These are phyloP conservation scores for Cyberlindnera sargentensis DNA, from an alignment of 805 yeast species.

Conservation along the genomic window DNA sequence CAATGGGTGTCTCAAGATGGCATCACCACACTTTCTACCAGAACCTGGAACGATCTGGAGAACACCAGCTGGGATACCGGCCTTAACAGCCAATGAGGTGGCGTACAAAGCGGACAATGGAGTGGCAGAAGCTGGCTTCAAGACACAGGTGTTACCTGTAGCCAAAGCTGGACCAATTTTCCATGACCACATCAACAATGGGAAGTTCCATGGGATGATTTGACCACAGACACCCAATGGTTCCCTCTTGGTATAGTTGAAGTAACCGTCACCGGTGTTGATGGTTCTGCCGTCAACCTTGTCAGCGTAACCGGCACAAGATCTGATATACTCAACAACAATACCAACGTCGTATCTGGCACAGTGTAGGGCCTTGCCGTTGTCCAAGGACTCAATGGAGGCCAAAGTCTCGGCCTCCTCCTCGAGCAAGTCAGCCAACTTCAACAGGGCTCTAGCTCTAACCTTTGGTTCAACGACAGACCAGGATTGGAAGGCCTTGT, in stretches of 20 bases:
- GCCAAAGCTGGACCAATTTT: constrained; percentile 82
- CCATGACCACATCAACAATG: constrained; percentile 82
- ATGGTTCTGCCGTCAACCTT: constrained; percentile 52
- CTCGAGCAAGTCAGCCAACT: constrained; percentile 76
- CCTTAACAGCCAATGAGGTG: constrained; percentile 57
- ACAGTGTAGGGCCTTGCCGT: constrained; percentile 75
- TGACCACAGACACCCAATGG: constrained; percentile 88
- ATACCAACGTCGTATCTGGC: constrained; percentile 73
- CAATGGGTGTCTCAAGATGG: constrained; percentile 59
- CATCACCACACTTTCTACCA: constrained; percentile 70
- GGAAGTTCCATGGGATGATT: constrained; percentile 92
- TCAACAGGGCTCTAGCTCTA: constrained; percentile 55
- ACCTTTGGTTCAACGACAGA: constrained; percentile 56
- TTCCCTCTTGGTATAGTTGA: constrained; percentile 64
- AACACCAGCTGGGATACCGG: constrained; percentile 81
- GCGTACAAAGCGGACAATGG: constrained; percentile 75
- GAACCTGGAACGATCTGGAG: constrained; percentile 74
- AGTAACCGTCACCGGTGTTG: constrained; percentile 57
- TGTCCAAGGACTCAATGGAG: constrained; percentile 78
- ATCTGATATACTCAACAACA: constrained; percentile 64
- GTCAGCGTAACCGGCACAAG: constrained; percentile 81
- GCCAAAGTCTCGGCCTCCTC: constrained; percentile 68
- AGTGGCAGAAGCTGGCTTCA: constrained; percentile 85
- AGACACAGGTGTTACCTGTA: constrained; percentile 77
- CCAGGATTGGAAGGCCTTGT: constrained; percentile 73